These are phyloP conservation scores for Gaertneriomyces sp. DNA, from an alignment of 192 early-diverging fungal species.

Conservation along the genomic window DNA sequence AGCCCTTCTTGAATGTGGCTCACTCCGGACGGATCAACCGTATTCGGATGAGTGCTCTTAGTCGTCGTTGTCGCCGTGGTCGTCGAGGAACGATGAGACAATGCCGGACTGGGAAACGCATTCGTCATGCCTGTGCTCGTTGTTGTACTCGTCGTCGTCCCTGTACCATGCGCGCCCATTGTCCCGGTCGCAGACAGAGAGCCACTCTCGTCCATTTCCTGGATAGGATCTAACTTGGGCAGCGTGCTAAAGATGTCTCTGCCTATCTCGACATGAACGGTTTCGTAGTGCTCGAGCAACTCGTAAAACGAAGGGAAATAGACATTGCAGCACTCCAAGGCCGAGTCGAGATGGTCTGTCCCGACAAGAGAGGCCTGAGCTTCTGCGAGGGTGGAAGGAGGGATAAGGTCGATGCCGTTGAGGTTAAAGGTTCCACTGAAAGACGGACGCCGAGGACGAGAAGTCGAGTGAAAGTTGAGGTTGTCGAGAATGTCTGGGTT, in stretches of 20 bases:
- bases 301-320: conserved; percentile 22
- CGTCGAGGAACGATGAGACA: no score
- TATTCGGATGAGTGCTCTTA: neutral
- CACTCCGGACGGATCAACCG: conserved; percentile 7
- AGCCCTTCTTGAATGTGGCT: conserved; percentile 20
- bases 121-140: neutral
- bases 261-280: conserved; percentile 21
- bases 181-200: neutral
- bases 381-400: conserved; percentile 9
- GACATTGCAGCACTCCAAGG: conserved; percentile 24
- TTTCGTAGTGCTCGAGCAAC: conserved; percentile 27
- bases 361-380: neutral
- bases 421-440: conserved; percentile 20
- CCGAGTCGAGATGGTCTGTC: neutral
- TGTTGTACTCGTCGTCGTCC: neutral
- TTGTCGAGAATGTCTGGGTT: conserved; percentile 27
- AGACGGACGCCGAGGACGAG: conserved; percentile 23
- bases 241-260: neutral
- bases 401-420: conserved; percentile 28
- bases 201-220: neutral
- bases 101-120: neutral
- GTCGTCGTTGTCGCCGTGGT: neutral
- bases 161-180: neutral
- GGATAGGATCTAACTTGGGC: neutral
- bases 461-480: conserved; percentile 22